A percentile compares a stretch with the other conserved stretches of the same genome.
phyloP scores from a whole-genome alignment of 495 filamentous ascomycete species.

The Glarea lozoyensis region DNA sequence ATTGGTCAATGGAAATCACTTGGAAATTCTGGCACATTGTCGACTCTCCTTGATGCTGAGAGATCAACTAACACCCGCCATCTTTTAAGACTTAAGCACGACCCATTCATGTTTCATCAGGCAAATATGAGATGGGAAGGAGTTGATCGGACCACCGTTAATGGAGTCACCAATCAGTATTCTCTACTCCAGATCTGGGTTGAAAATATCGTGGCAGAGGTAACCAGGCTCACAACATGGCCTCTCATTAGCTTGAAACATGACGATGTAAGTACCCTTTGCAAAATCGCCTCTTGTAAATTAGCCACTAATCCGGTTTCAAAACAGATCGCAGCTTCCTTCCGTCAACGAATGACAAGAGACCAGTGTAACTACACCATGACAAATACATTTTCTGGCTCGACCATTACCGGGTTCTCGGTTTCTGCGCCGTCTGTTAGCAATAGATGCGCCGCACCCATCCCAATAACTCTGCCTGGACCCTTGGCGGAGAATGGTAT shows the following conservation, averaged over 20 bases:
- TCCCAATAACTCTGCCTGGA: constrained; percentile 50
- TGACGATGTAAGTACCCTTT: constrained; percentile 23
- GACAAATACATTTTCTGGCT: constrained; percentile 26
- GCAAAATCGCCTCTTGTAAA: too few species aligned
- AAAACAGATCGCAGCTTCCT: too few species aligned
- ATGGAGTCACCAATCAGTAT: constrained; percentile 36
- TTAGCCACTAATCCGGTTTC: too few species aligned
- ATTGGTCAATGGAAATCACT: too few species aligned
- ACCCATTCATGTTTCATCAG: constrained; percentile 46
- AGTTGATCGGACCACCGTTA: constrained; percentile 38
- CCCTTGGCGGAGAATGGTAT: constrained; percentile 28
- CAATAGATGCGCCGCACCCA: constrained; percentile 41
- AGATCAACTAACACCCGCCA: constrained; percentile 44
- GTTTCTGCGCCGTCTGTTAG: constrained; percentile 34
- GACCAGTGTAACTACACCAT: constrained; percentile 41
- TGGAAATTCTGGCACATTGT: too few species aligned
- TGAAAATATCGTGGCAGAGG: constrained; percentile 46
- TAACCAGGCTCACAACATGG: constrained; percentile 33
- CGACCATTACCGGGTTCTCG: constrained; percentile 41
- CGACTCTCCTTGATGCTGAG: constrained; percentile 40
- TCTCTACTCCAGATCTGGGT: constrained; percentile 55
- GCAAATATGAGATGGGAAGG: constrained; percentile 45
- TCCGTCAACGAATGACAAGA: constrained; percentile 44
- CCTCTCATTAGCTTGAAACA: constrained; percentile 1
- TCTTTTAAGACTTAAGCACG: constrained; percentile 44